Evolutionary conservation across 345 rosid genomes (phyloP).

Genomic region (Murraya paniculata): DNA sequence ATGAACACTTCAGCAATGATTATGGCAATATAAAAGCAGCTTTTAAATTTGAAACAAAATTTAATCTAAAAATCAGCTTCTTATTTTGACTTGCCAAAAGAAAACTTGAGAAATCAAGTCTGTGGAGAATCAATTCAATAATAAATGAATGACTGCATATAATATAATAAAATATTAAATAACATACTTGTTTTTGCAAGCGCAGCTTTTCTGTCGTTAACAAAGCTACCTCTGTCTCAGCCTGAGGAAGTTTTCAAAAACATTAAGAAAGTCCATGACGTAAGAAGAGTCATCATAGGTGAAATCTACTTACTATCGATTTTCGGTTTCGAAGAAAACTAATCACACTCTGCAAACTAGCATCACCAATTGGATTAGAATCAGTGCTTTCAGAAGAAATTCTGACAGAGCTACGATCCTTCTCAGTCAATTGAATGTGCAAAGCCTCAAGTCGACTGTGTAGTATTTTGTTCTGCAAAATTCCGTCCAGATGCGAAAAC

Average conservation of each 20-base stretch:
- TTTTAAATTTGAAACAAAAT: not conserved
- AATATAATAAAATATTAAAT: not conserved
- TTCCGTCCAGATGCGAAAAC: not conserved
- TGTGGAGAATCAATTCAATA: not conserved
- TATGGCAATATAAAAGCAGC: not conserved
- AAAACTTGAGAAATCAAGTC: not conserved
- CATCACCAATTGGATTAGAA: slow-evolving; percentile 46
- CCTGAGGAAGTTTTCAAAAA: slow-evolving; percentile 38
- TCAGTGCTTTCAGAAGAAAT: slow-evolving; percentile 37
- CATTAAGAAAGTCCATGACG: slow-evolving; percentile 14
- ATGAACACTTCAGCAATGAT: too few species aligned
- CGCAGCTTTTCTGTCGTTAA: slow-evolving; percentile 87
- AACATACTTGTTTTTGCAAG: slow-evolving; percentile 79
- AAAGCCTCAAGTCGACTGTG: slow-evolving; percentile 81
- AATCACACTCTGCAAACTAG: slow-evolving; percentile 80
- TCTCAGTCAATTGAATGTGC: slow-evolving; percentile 81
- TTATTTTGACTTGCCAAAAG: not conserved
- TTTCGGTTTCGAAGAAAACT: slow-evolving; percentile 80
- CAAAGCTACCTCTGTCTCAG: slow-evolving; percentile 90
- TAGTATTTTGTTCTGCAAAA: slow-evolving; percentile 62
- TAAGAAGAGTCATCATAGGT: not conserved
- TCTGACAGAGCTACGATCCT: slow-evolving; percentile 52
- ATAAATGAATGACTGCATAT: not conserved
- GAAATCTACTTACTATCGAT: slow-evolving; percentile 63
- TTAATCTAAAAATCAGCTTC: not conserved